phyloP scores from a whole-genome alignment of 495 filamentous ascomycete genomes.

The Daldinia bambusicola region DNA sequence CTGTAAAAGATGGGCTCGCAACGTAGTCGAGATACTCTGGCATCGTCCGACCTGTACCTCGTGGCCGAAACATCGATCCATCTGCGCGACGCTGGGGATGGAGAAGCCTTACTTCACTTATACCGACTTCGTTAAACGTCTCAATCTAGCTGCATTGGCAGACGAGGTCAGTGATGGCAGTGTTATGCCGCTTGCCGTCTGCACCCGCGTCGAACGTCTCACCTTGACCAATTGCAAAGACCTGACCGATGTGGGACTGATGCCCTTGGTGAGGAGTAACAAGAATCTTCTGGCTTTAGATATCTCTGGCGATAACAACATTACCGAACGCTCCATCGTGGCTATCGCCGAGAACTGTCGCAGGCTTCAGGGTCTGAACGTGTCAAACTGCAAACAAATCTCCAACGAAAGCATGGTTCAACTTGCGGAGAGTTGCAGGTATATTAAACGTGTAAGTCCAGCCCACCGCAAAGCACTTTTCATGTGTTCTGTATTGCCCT shows the following conservation, averaged over 20 bases:
- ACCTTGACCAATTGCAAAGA: conserved; percentile 91
- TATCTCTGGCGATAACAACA: conserved; percentile 78
- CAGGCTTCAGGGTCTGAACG: conserved; percentile 90
- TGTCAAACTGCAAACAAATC: conserved; percentile 84
- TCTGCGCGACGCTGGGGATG: conserved; percentile 78
- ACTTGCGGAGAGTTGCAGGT: conserved; percentile 71
- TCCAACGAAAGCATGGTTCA: conserved; percentile 74
- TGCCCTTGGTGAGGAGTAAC: conserved; percentile 81
- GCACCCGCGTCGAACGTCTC: conserved; percentile 91
- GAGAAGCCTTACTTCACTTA: conserved; percentile 82
- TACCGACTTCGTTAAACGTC: conserved; percentile 83
- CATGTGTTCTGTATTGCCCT: background rate
- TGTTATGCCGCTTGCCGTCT: conserved; percentile 79
- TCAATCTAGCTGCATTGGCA: conserved; percentile 86
- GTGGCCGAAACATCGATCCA: conserved; percentile 79
- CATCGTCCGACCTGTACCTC: conserved; percentile 89
- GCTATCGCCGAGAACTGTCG: conserved; percentile 83
- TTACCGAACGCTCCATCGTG: conserved; percentile 84
- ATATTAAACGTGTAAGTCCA: conserved; percentile 81
- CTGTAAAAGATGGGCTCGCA: conserved; percentile 90
- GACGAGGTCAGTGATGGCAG: conserved; percentile 88
- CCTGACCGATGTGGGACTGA: conserved; percentile 84
- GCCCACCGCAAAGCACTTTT: background rate
- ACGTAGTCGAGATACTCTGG: conserved; percentile 93
- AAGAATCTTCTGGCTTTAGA: conserved; percentile 88